A percentile compares a stretch with the other conserved stretches of the same genome.
phyloP scores from a whole-genome alignment of 371 early-diverging fungal species.

The Mortierella sp. region DNA sequence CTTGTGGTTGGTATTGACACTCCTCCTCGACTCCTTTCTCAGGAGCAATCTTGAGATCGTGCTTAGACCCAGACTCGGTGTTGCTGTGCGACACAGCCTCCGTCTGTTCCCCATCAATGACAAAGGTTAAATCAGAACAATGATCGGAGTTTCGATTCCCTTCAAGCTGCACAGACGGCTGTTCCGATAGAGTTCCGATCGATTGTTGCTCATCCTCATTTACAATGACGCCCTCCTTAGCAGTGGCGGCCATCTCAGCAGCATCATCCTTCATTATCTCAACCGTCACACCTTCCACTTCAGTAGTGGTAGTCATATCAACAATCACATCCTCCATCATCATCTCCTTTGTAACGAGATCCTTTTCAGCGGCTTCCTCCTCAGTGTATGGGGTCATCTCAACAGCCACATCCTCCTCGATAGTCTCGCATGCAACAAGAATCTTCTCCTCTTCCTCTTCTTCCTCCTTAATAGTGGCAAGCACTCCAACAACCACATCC shows the following conservation, averaged over 20 bases:
- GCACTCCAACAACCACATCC: background rate
- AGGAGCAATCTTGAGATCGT: background rate
- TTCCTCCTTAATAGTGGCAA: background rate
- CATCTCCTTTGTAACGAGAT: no score
- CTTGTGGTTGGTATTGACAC: background rate
- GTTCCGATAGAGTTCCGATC: background rate
- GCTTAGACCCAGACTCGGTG: background rate
- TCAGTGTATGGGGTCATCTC: background rate
- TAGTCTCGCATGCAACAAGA: background rate
- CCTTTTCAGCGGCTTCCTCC: no score
- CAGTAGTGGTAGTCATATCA: background rate
- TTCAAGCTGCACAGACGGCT: background rate
- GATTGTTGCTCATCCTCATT: background rate
- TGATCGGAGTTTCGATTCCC: slow-evolving; percentile 3
- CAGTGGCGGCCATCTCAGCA: background rate
- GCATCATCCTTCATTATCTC: background rate
- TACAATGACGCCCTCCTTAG: background rate
- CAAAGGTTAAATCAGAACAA: background rate
- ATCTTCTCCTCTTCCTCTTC: background rate
- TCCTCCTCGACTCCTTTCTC: background rate
- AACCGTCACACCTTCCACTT: background rate
- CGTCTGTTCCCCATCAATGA: background rate
- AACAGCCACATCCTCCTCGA: background rate
- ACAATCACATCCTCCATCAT: background rate
- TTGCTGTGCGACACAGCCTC: background rate